Base-by-base conservation (phyloP, 164 flowering plant genomes). In the Vitis cinerea region DNA sequence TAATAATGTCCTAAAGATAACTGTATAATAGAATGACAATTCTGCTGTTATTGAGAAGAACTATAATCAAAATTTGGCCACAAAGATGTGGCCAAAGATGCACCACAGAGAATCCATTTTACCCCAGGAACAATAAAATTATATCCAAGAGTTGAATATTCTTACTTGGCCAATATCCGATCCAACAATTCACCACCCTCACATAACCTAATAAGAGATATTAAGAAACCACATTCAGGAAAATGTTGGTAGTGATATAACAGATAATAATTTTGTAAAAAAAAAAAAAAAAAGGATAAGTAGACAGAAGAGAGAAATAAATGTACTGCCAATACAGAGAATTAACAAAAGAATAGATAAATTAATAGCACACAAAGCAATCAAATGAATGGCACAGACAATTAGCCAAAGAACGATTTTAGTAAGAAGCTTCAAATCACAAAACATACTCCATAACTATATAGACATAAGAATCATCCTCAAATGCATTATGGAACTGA, bases 151-250 rank as follows among this genome's bases (percentile, higher is more conserved):
- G 50, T 9, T 8, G 44, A 68, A 10, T 11, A n/a, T 31, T 56
- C 96, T 85, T 89, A 96, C 99, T 90, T 93, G 80, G 97, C 81
- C 74, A 96, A 78, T 71, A 96, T 96, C 53, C 98, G 84, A 70
- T 96, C 99, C 70, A 96, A 78, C 79, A 96, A 84, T 74, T 96
- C 99, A 11, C 99, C 99, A 30, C 99, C 99, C 74, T 96, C 99
- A 61, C 99, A 96, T 79, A 93, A 85, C 90, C 99, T 96, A 74
- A 64, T 44, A 68, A 72, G 51, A 67, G 44, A 69, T 3, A 61
- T 5, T 11, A 67, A 37, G 10, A 44, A 44, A 14, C 37, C 37
- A 51, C 48, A 27, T 0, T 13, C 56, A 14, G 17, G 47, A 48
- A 37, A 37, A 37, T 6, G 44, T 37, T 37, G 7, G 44, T 37